Conservation (phyloP, 1,139 yeast genomes). For the Maudiozyma humilis region DNA sequence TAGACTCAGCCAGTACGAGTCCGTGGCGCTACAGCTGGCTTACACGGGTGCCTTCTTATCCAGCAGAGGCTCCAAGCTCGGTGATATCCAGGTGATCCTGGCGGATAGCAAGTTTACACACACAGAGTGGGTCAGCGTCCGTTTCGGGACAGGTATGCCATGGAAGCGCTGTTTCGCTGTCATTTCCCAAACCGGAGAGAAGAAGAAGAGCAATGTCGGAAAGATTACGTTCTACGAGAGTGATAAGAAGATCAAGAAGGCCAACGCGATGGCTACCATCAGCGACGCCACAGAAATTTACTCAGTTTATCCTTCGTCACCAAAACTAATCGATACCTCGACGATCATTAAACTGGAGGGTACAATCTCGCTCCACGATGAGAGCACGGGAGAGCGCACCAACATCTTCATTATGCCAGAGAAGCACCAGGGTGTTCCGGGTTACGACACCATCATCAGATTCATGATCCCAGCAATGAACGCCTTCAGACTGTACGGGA, state of each 20-base stretch:
- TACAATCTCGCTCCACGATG: constrained; percentile 49
- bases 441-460: constrained; percentile 84
- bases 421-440: constrained; percentile 83
- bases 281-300: constrained; percentile 61
- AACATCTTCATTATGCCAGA: constrained; percentile 94
- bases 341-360: constrained; percentile 88
- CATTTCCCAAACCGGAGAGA: constrained; percentile 58
- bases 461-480: constrained; percentile 79
- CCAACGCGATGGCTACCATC: constrained; percentile 71
- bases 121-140: constrained; percentile 89
- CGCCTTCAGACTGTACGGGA: constrained; percentile 78
- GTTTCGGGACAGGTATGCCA: constrained; percentile 96
- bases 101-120: constrained; percentile 79
- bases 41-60: constrained; percentile 90
- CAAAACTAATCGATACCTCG: constrained; percentile 69
- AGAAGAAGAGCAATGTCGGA: constrained; percentile 45
- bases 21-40: constrained; percentile 78
- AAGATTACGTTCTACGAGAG: constrained; percentile 53
- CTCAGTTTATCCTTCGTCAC: constrained; percentile 88
- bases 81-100: constrained; percentile 76
- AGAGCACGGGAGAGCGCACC: constrained; percentile 60
- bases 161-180: constrained; percentile 94
- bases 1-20: constrained; percentile 71
- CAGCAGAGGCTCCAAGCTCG: constrained; percentile 75
- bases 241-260: constrained; percentile 53